Percentiles rank a stretch among this genome's conserved stretches.
Evolutionary conservation across 441 rosid genomes (phyloP).

Genomic region (Omphalea diandra): DNA sequence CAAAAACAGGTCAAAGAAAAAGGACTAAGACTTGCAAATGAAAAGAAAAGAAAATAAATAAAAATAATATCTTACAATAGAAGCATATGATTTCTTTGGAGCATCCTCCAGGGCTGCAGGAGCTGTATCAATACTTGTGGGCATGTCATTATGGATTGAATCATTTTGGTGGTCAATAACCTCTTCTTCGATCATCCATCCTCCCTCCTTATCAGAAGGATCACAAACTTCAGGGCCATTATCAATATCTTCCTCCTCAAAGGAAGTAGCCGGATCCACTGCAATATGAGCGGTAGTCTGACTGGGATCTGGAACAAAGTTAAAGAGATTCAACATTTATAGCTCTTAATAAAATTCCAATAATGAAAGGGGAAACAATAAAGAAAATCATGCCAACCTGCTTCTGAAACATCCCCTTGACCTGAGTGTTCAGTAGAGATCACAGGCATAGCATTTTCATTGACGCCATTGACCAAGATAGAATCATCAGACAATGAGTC

Average conservation of each 20-base stretch:
- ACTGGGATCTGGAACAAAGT: constrained; percentile 42
- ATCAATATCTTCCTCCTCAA: constrained; percentile 58
- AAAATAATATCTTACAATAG: constrained; percentile 56
- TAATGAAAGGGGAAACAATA: background rate
- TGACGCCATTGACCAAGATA: constrained; percentile 33
- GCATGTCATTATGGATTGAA: no score
- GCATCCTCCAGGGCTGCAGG: constrained; percentile 53
- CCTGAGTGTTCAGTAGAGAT: constrained; percentile 46
- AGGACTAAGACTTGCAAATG: background rate
- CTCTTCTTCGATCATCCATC: constrained; percentile 59
- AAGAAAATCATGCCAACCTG: constrained; percentile 37
- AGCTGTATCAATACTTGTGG: constrained; percentile 29
- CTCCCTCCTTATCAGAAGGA: constrained; percentile 76
- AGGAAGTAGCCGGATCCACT: constrained; percentile 42
- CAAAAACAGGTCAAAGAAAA: constrained; percentile 10
- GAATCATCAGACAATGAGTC: constrained; percentile 32
- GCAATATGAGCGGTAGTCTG: constrained; percentile 34
- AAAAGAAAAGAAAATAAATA: no score
- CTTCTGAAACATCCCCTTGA: constrained; percentile 30
- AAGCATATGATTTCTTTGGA: constrained; percentile 71
- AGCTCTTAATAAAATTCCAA: constrained; percentile 6
- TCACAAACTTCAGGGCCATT: constrained; percentile 60
- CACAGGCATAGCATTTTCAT: constrained; percentile 42
- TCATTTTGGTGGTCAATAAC: constrained; percentile 42
- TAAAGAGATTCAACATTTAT: constrained; percentile 22